These are phyloP conservation scores for Pluteus cervinus DNA, from an alignment of 768 basidiomycete species.

Conservation along the genomic window DNA sequence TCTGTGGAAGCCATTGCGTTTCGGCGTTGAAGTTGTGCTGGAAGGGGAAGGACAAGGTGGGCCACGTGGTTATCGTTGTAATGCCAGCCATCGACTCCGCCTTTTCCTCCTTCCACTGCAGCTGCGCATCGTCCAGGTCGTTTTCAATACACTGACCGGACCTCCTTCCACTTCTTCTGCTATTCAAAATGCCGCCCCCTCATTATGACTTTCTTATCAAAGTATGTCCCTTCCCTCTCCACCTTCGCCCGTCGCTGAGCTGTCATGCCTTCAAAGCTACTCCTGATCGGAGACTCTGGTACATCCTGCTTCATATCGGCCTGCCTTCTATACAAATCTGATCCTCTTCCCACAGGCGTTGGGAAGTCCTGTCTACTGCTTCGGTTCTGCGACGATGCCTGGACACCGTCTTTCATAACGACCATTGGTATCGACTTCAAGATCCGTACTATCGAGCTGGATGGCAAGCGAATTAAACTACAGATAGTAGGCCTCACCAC, in stretches of 20 bases:
- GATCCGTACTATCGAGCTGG: slow-evolving; percentile 97
- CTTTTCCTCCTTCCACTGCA: no score
- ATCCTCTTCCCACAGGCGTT: slow-evolving; percentile 68
- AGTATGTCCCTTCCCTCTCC: slow-evolving; percentile 32
- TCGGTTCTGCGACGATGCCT: slow-evolving; percentile 98
- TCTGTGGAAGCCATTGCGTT: no score
- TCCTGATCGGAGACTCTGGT: slow-evolving; percentile 97
- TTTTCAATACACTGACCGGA: no score
- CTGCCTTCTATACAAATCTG: no score
- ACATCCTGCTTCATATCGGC: no score
- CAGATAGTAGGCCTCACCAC: slow-evolving; percentile 68
- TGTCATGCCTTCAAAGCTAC: slow-evolving; percentile 46
- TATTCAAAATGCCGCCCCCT: slow-evolving; percentile 68
- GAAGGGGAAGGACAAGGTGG: no score
- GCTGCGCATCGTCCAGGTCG: no score
- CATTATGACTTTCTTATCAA: slow-evolving; percentile 99
- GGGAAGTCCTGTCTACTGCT: slow-evolving; percentile 95
- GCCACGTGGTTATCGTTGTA: no score
- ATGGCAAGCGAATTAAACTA: slow-evolving; percentile 97
- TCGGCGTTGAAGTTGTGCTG: no score
- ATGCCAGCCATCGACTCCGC: no score
- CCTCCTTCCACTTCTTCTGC: no score
- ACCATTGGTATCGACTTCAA: slow-evolving; percentile 99
- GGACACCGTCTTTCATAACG: slow-evolving; percentile 99
- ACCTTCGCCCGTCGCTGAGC: slow-evolving; percentile 4